Conservation (phyloP, 441 rosid species). For the Jatropha podagrica region DNA sequence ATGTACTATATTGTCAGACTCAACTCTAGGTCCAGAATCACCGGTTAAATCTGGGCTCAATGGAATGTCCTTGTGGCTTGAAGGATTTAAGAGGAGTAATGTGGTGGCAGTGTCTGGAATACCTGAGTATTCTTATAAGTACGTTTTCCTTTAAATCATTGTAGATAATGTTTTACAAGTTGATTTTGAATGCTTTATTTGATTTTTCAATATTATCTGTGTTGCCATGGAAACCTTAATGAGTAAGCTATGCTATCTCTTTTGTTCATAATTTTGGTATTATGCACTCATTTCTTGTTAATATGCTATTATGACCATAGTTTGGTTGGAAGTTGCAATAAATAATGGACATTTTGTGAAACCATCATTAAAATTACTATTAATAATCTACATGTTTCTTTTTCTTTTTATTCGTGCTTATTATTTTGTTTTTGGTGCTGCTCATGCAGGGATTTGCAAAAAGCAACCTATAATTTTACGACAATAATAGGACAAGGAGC, state of each 20-base stretch:
- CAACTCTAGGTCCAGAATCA: constrained; percentile 83
- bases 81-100: constrained; percentile 62
- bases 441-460: constrained; percentile 85
- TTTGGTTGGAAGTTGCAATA: neutral
- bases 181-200: constrained; percentile 18
- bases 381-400: neutral
- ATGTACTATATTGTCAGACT: constrained; percentile 73
- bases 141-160: constrained; percentile 28
- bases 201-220: neutral
- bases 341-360: neutral
- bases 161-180: neutral
- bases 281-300: neutral
- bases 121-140: constrained; percentile 92
- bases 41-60: constrained; percentile 66
- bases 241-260: neutral
- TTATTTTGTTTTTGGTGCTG: constrained; percentile 21
- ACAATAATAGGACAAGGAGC: constrained; percentile 95
- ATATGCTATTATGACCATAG: too few species aligned
- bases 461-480: constrained; percentile 87
- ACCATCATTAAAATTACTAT: neutral
- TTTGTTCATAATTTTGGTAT: neutral
- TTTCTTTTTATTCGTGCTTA: neutral
- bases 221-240: neutral
- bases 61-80: constrained; percentile 72
- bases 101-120: constrained; percentile 81